Conservation (phyloP, 495 filamentous ascomycete genomes). For the Neurospora sp. region DNA sequence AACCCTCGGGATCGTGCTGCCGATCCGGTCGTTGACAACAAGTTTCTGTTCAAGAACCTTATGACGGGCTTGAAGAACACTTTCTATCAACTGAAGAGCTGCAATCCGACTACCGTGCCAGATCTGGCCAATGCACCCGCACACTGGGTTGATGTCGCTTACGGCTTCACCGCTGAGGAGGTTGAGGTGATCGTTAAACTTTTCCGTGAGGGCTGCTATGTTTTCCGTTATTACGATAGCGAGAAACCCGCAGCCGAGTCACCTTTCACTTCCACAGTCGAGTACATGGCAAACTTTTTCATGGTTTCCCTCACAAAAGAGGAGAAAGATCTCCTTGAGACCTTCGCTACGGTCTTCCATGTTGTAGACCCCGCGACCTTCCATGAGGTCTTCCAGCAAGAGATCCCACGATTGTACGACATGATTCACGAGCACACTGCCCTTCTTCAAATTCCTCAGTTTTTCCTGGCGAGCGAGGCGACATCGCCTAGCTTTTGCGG, state of each 20-base stretch:
- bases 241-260: conserved; percentile 69
- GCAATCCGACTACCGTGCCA: conserved; percentile 61
- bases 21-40: conserved; percentile 94
- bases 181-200: conserved; percentile 94
- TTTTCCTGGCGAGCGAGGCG: conserved; percentile 94
- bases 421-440: conserved; percentile 97
- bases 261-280: conserved; percentile 66
- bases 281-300: conserved; percentile 87
- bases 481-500: conserved; percentile 96
- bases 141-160: conserved; percentile 93
- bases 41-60: conserved; percentile 97
- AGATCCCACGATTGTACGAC: conserved; percentile 91
- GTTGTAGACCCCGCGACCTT: conserved; percentile 98
- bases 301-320: conserved; percentile 87
- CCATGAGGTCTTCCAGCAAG: conserved; percentile 94
- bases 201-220: conserved; percentile 89
- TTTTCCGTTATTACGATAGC: conserved; percentile 91
- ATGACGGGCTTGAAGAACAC: conserved; percentile 95
- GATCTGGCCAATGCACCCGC: conserved; percentile 68
- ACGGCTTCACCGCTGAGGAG: conserved; percentile 95
- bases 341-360: conserved; percentile 96
- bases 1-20: conserved; percentile 84
- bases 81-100: conserved; percentile 86
- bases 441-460: conserved; percentile 90
- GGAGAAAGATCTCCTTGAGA: conserved; percentile 95